Evolutionary conservation across 2,329 filamentous ascomycete genomes (phyloP).

Genomic region (Capronia epimyces): DNA sequence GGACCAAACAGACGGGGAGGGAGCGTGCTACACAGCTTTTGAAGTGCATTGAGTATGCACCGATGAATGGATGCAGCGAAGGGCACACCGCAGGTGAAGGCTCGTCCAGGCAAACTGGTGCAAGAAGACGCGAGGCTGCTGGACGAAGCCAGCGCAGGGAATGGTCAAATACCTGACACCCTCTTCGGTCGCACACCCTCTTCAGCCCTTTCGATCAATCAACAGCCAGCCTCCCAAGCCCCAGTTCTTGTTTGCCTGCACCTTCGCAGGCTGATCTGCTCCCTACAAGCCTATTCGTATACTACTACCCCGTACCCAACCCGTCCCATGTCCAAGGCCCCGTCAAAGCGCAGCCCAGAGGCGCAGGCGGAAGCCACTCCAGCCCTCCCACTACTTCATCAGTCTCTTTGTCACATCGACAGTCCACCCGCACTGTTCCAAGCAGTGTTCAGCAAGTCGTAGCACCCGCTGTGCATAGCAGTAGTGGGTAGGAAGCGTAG

Average conservation of each 20-base stretch:
- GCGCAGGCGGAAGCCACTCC: background rate
- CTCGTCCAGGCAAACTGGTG: no score
- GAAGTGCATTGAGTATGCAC: background rate
- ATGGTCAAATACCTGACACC: no score
- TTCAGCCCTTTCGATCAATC: no score
- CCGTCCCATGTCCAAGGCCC: no score
- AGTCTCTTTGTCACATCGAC: background rate
- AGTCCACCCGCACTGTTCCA: background rate
- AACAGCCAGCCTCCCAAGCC: no score
- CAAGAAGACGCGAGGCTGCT: no score
- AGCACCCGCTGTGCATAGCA: background rate
- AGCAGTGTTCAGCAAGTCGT: background rate
- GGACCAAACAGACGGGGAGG: constrained; percentile 8
- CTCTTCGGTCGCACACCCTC: no score
- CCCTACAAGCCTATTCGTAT: no score
- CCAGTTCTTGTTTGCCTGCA: background rate
- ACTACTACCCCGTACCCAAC: background rate
- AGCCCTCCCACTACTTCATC: background rate
- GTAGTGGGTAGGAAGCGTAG: constrained; percentile 5
- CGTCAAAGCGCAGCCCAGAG: no score
- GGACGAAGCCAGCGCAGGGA: no score
- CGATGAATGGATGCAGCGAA: constrained; percentile 3
- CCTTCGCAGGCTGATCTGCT: background rate
- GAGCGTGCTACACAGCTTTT: background rate
- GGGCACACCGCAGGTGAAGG: no score